Percentiles rank a stretch among this genome's conserved stretches.
Conservation (phyloP, 2,329 filamentous ascomycete species). For the Pseudogymnoascus sp. region DNA sequence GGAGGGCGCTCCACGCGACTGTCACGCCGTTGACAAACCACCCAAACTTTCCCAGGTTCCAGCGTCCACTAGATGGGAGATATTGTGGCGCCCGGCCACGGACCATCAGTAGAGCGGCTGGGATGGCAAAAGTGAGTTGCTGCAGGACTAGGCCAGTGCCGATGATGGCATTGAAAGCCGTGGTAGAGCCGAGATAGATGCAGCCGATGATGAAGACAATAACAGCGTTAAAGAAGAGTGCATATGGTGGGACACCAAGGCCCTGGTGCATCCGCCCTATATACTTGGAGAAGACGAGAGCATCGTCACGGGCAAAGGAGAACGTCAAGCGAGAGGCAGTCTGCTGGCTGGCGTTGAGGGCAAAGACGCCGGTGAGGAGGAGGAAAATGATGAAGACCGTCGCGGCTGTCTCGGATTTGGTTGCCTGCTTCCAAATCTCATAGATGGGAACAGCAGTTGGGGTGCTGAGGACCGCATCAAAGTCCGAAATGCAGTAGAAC, state of each 20-base stretch:
- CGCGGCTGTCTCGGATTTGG: not conserved
- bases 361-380: not conserved
- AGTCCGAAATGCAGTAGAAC: slow-evolving; percentile 37
- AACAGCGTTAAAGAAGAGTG: slow-evolving; percentile 50
- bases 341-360: not conserved
- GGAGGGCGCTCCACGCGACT: not conserved
- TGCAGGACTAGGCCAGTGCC: slow-evolving; percentile 63
- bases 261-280: slow-evolving; percentile 53
- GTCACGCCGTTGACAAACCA: slow-evolving; percentile 3
- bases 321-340: not conserved
- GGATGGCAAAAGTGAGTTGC: slow-evolving; percentile 62
- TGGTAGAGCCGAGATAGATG: slow-evolving; percentile 59
- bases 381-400: not conserved
- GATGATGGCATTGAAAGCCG: slow-evolving; percentile 64
- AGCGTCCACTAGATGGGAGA: not conserved
- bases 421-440: slow-evolving; percentile 1
- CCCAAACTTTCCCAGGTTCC: not conserved
- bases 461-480: slow-evolving; percentile 27
- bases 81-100: not conserved
- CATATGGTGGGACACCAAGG: slow-evolving; percentile 58
- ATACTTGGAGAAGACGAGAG: slow-evolving; percentile 50
- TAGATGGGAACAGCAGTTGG: slow-evolving; percentile 28
- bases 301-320: slow-evolving; percentile 54
- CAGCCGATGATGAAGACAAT: slow-evolving; percentile 59
- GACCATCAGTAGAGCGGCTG: not conserved